Evolutionary conservation across 192 early-diverging fungal species (phyloP).

Genomic region (Funneliformis mosseae): DNA sequence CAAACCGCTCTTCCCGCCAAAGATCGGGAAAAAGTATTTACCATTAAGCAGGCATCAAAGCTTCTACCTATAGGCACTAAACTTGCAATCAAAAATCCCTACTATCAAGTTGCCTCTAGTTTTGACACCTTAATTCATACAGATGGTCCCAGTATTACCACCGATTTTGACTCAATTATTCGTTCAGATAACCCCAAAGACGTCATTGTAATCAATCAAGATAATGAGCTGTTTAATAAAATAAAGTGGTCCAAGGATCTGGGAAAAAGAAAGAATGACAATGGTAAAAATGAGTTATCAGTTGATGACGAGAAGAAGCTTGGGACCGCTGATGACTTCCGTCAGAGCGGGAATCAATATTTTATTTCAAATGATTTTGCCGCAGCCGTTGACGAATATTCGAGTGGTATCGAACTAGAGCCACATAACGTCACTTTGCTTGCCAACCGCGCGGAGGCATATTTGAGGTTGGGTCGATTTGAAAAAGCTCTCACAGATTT

Average conservation of each 20-base stretch:
- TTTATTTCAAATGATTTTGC: constrained; percentile 3
- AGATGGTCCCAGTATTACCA: not conserved
- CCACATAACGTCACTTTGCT: not conserved
- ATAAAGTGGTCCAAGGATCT: not conserved
- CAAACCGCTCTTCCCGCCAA: not conserved
- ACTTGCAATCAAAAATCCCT: not conserved
- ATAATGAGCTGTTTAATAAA: not conserved
- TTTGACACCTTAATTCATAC: not conserved
- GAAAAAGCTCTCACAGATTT: not conserved
- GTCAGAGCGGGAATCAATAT: not conserved
- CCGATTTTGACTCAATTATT: not conserved
- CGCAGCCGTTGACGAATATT: not conserved
- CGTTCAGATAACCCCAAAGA: not conserved
- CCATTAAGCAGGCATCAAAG: not conserved
- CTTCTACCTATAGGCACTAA: constrained; percentile 1
- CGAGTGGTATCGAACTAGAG: not conserved
- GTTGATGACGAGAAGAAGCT: not conserved
- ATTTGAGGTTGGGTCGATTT: constrained; percentile 6
- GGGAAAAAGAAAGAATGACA: not conserved
- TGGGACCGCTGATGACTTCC: not conserved
- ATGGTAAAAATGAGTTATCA: not conserved
- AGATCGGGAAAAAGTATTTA: not conserved
- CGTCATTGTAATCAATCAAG: not conserved
- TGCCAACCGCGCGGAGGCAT: constrained; percentile 4
- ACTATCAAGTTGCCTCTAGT: not conserved